These are phyloP conservation scores for Leptomonas pyrrhocoris DNA, from an alignment of 208 protist genomes.

Conservation along the genomic window DNA sequence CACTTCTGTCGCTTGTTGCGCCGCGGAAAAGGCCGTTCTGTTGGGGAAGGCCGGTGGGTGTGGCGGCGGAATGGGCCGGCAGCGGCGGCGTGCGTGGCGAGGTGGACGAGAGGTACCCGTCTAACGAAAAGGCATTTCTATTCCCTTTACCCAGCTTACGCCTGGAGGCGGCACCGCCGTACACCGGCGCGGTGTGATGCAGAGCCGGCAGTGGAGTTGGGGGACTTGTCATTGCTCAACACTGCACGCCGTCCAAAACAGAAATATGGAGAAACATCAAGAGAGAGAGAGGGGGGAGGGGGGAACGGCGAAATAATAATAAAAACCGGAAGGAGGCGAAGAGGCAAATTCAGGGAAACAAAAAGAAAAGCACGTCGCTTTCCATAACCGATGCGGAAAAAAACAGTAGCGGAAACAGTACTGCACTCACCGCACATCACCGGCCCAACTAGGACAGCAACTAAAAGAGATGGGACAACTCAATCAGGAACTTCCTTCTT, in stretches of 20 bases:
- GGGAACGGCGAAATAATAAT: background rate
- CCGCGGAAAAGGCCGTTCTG: background rate
- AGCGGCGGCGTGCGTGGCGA: background rate
- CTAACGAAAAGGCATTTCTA: constrained; percentile 22
- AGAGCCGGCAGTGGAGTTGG: constrained; percentile 7
- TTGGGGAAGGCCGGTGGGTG: background rate
- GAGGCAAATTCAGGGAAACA: background rate
- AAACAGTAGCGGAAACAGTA: too few species aligned
- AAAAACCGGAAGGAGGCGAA: background rate
- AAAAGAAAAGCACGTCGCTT: background rate
- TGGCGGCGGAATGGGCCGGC: background rate
- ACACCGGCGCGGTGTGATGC: constrained; percentile 6
- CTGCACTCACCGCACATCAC: too few species aligned
- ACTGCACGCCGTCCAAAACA: too few species aligned
- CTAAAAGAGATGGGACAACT: too few species aligned
- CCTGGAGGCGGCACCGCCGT: background rate
- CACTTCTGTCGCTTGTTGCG: background rate
- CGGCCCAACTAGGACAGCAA: too few species aligned
- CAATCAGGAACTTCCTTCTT: too few species aligned
- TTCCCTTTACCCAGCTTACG: background rate
- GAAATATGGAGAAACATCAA: too few species aligned
- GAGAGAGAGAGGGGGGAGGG: background rate
- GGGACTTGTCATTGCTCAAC: background rate
- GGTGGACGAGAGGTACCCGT: constrained; percentile 17
- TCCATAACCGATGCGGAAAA: too few species aligned